These are phyloP conservation scores for Globisporangium abappressorium DNA, from an alignment of 352 stramenopile species.

Conservation along the genomic window DNA sequence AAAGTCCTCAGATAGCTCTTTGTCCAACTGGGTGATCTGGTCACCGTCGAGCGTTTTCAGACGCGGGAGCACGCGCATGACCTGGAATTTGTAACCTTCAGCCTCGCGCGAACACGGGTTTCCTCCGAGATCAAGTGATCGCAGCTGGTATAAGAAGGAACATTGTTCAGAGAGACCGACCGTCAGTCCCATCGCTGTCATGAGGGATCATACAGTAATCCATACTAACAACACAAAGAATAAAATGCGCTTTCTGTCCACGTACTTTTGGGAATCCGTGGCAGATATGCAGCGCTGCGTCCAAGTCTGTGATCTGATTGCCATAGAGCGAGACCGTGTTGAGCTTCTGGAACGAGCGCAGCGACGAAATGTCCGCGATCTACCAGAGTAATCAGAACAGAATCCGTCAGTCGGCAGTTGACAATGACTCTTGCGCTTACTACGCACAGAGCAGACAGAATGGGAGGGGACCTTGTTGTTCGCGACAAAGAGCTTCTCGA, in stretches of 20 bases:
- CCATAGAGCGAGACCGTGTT: slow-evolving; percentile 63
- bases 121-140: slow-evolving; percentile 63
- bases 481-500: slow-evolving; percentile 64
- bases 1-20: slow-evolving; percentile 70
- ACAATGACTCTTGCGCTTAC: background rate
- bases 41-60: slow-evolving; percentile 75
- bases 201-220: too few relatives aligned
- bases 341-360: slow-evolving; percentile 45
- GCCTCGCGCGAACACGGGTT: slow-evolving; percentile 66
- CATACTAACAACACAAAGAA: too few relatives aligned
- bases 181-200: too few relatives aligned
- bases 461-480: slow-evolving; percentile 42
- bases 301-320: slow-evolving; percentile 47
- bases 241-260: background rate
- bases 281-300: slow-evolving; percentile 48
- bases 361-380: slow-evolving; percentile 44
- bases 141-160: slow-evolving; percentile 19
- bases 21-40: slow-evolving; percentile 66
- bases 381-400: slow-evolving; percentile 11
- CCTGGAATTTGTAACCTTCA: slow-evolving; percentile 73
- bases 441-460: background rate
- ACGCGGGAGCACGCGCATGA: slow-evolving; percentile 53
- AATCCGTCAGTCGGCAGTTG: background rate
- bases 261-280: slow-evolving; percentile 44
- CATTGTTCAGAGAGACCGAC: too few relatives aligned